A percentile compares a stretch with the other conserved stretches of the same genome.
These are phyloP conservation scores for Vaccinium darrowii DNA, from an alignment of 148 eudicot genomes.

Conservation along the genomic window DNA sequence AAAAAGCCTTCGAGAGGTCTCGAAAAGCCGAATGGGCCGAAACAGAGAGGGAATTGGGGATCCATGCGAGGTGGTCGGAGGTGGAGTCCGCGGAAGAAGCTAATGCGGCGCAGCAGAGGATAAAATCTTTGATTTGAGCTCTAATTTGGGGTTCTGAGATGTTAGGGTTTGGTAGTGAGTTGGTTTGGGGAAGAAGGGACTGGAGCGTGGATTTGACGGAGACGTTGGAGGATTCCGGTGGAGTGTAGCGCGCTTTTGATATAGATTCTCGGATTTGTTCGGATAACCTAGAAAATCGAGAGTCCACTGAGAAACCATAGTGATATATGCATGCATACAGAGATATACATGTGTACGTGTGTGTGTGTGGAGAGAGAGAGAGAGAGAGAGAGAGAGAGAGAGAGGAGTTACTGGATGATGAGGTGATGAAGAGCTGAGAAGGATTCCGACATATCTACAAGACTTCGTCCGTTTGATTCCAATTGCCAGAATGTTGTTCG, in stretches of 20 bases:
- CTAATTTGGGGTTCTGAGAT: slow-evolving; percentile 20
- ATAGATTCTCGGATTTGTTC: slow-evolving; percentile 53
- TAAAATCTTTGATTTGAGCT: slow-evolving; percentile 46
- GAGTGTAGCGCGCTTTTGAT: slow-evolving; percentile 45
- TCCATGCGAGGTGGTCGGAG: slow-evolving; percentile 51
- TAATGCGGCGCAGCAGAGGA: slow-evolving; percentile 62
- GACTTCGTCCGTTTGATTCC: background rate
- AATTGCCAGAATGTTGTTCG: no score
- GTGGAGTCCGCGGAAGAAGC: slow-evolving; percentile 45
- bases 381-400: slow-evolving; percentile 6
- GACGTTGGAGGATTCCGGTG: slow-evolving; percentile 48
- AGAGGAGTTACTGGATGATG: slow-evolving; percentile 46
- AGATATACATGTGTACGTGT: no score
- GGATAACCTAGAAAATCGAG: slow-evolving; percentile 42
- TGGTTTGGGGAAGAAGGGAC: slow-evolving; percentile 51
- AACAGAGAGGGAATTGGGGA: slow-evolving; percentile 46
- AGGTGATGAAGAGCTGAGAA: slow-evolving; percentile 29
- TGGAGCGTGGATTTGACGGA: slow-evolving; percentile 65
- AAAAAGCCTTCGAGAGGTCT: slow-evolving; percentile 35
- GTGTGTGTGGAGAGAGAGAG: background rate
- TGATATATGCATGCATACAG: background rate
- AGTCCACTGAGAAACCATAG: background rate
- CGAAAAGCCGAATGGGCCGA: slow-evolving; percentile 53
- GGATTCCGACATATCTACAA: slow-evolving; percentile 28
- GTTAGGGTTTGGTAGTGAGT: slow-evolving; percentile 12